Evolutionary conservation across 2,329 filamentous ascomycete species (phyloP).

Genomic region (Microdochium bolleyi): DNA sequence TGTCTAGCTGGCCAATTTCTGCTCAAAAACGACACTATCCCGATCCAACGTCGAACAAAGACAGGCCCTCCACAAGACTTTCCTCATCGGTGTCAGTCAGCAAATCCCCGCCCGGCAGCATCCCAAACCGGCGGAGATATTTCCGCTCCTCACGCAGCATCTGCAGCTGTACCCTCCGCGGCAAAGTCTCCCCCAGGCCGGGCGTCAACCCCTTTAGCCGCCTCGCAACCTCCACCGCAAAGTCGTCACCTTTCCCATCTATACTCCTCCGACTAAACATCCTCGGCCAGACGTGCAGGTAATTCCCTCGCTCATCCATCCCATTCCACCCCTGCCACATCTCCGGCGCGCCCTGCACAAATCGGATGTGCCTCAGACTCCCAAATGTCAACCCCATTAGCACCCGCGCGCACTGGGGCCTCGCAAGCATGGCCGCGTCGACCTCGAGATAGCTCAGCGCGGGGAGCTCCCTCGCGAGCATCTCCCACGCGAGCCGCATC

Average conservation of each 20-base stretch:
- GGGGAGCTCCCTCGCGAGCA: not conserved
- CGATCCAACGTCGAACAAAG: too few relatives aligned
- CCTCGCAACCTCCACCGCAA: conserved; percentile 3
- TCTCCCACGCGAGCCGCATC: not conserved
- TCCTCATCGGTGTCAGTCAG: too few relatives aligned
- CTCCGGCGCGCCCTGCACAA: conserved; percentile 4
- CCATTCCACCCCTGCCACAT: not conserved
- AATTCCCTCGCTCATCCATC: not conserved
- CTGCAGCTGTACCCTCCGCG: too few relatives aligned
- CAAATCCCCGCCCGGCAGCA: too few relatives aligned
- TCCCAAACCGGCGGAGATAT: too few relatives aligned
- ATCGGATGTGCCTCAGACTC: conserved; percentile 4
- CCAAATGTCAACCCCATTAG: conserved; percentile 2
- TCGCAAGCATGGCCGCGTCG: conserved; percentile 5
- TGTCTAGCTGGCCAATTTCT: too few relatives aligned
- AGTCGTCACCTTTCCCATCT: conserved; percentile 2
- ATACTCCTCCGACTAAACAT: not conserved
- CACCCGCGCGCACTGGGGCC: not conserved
- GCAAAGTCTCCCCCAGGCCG: too few relatives aligned
- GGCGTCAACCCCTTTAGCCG: conserved; percentile 3
- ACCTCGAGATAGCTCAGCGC: conserved; percentile 6
- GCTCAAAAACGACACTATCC: too few relatives aligned
- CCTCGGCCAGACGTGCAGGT: conserved; percentile 5
- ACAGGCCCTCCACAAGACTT: too few relatives aligned
- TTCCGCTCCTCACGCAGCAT: too few relatives aligned